Evolutionary conservation across 2,329 filamentous ascomycete genomes (phyloP).

Genomic region (Pyrenochaeta sp.): DNA sequence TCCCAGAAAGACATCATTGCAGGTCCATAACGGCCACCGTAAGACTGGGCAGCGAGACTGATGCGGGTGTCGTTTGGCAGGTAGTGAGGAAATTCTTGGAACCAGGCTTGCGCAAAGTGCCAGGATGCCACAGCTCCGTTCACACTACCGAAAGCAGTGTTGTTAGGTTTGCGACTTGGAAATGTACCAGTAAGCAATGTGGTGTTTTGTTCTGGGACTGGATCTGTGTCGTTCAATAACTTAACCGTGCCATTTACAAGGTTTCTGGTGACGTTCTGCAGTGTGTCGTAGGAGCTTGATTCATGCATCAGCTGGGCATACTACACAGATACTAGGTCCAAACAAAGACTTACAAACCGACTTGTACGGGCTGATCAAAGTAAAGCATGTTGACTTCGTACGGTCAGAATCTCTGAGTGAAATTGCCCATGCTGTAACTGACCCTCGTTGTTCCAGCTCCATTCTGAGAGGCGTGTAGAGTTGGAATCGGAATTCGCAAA

Average conservation of each 20-base stretch:
- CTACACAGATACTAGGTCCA: too few species aligned
- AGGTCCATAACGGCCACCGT: conserved; percentile 67
- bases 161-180: conserved; percentile 53
- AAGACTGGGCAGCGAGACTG: conserved; percentile 60
- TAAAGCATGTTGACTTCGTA: conserved; percentile 63
- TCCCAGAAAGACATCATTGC: conserved; percentile 65
- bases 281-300: conserved; percentile 40
- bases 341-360: conserved; percentile 52
- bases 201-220: conserved; percentile 58
- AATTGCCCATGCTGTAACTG: too few species aligned
- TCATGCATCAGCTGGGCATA: too few species aligned
- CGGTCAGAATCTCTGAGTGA: too few species aligned
- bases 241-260: conserved; percentile 29
- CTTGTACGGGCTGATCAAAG: conserved; percentile 69
- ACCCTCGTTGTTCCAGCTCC: conserved; percentile 66
- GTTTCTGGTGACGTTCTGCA: conserved; percentile 49
- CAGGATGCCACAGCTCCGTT: conserved; percentile 65
- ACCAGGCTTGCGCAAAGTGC: conserved; percentile 69
- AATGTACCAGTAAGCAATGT: conserved; percentile 64
- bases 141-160: conserved; percentile 60
- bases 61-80: conserved; percentile 66
- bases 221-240: conserved; percentile 40
- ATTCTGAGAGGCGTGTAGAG: conserved; percentile 61
- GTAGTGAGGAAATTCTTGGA: conserved; percentile 70
- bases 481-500: conserved; percentile 62